Evolutionary conservation across 305 asterid species (phyloP).

Genomic region (Solanum aculeatissimum): DNA sequence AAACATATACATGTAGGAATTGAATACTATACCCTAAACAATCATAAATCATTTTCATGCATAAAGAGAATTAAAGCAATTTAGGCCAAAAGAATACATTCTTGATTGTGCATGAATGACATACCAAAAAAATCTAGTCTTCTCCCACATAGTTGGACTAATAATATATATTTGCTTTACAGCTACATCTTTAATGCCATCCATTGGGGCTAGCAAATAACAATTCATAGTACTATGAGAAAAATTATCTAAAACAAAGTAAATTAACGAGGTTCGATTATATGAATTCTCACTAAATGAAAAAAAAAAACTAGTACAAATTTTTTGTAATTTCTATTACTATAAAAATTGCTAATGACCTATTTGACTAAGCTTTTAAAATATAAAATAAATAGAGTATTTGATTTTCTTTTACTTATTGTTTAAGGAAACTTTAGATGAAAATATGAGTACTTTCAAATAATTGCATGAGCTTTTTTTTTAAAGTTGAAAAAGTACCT

Average conservation of each 20-base stretch:
- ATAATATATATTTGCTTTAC: not conserved
- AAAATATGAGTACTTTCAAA: not conserved
- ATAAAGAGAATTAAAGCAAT: not conserved
- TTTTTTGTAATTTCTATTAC: not conserved
- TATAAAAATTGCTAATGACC: not conserved
- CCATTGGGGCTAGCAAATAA: not conserved
- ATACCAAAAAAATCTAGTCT: not conserved
- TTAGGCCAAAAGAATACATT: not conserved
- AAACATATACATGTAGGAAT: conserved; percentile 21
- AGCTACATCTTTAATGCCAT: not conserved
- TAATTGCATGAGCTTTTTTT: not conserved
- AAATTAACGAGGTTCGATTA: not conserved
- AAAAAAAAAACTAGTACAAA: too few species aligned
- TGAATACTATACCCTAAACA: not conserved
- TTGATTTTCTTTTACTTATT: not conserved
- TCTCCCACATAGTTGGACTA: not conserved
- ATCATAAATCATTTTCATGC: not conserved
- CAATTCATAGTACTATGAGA: not conserved
- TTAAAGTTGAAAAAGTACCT: too few species aligned
- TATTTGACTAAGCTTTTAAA: not conserved
- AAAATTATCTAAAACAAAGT: not conserved
- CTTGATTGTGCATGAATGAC: not conserved
- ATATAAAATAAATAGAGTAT: not conserved
- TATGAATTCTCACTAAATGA: not conserved
- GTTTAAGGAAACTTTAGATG: not conserved